Percentiles rank a stretch among this genome's conserved stretches.
These are phyloP conservation scores for Tremellales sp. DNA, from an alignment of 1,284 basidiomycete genomes.

Conservation along the genomic window DNA sequence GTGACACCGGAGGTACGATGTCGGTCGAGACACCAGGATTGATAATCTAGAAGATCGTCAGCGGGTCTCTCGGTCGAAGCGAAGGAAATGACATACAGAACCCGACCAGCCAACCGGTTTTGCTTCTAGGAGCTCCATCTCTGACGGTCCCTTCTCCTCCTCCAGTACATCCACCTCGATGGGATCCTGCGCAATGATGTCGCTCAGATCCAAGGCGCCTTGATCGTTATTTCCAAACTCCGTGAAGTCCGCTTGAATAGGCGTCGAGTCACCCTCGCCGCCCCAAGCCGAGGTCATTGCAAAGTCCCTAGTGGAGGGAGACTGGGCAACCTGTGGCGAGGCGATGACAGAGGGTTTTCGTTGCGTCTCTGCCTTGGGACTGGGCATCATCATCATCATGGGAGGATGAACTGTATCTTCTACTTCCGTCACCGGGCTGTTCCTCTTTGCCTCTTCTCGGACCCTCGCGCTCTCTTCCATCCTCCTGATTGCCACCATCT, in stretches of 20 bases:
- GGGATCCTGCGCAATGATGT: constrained; percentile 22
- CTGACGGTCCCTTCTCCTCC: constrained; percentile 3
- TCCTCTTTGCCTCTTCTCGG: constrained; percentile 13
- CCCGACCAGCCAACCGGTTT: constrained; percentile 32
- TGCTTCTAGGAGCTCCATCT: constrained; percentile 18
- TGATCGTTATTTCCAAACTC: constrained; percentile 21
- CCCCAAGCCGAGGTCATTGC: constrained; percentile 6
- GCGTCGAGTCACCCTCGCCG: not conserved
- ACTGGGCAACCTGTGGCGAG: not conserved
- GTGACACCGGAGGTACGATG: constrained; percentile 15
- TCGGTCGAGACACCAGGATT: constrained; percentile 27
- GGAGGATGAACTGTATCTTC: not conserved
- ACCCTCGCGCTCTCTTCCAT: constrained; percentile 3
- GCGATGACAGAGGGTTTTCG: not conserved
- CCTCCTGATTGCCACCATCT: constrained; percentile 20
- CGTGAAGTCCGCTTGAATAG: not conserved
- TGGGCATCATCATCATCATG: not conserved
- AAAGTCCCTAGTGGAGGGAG: not conserved
- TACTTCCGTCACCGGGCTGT: constrained; percentile 6
- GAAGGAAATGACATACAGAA: constrained; percentile 22
- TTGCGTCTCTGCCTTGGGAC: too few relatives aligned
- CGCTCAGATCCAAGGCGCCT: constrained; percentile 36
- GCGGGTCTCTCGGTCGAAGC: not conserved
- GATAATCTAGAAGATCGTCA: constrained; percentile 17
- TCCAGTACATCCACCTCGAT: constrained; percentile 8